These are phyloP conservation scores for Aspergillus fischeri DNA, from an alignment of 2,329 filamentous ascomycete species.

Conservation along the genomic window DNA sequence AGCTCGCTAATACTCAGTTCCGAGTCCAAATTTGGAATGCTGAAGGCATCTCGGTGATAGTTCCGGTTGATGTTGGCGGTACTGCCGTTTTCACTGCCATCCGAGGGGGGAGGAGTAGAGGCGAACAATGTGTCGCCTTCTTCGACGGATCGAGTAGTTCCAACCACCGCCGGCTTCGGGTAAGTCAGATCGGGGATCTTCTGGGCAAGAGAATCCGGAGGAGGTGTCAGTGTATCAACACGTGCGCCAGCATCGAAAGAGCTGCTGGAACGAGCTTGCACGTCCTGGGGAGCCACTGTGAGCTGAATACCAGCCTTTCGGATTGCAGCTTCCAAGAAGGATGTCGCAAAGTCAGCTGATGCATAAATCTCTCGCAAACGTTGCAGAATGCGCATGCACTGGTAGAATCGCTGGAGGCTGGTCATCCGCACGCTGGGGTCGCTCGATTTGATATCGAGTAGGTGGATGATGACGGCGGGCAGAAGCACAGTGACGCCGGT, in stretches of 20 bases:
- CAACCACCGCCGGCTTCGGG: constrained; percentile 22
- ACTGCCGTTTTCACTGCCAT: constrained; percentile 42
- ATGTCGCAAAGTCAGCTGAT: constrained; percentile 92
- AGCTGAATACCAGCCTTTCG: constrained; percentile 79
- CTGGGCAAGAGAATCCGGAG: constrained; percentile 38
- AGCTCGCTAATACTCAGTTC: constrained; percentile 39
- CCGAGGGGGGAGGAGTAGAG: constrained; percentile 40
- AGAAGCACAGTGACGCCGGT: constrained; percentile 87
- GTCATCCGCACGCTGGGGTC: constrained; percentile 66
- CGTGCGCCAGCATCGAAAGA: constrained; percentile 20
- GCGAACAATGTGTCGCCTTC: constrained; percentile 27
- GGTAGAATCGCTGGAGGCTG: constrained; percentile 76
- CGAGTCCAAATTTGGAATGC: constrained; percentile 26
- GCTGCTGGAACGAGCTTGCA: constrained; percentile 19
- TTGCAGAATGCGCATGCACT: constrained; percentile 90
- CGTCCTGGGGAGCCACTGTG: constrained; percentile 42
- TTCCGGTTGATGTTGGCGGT: constrained; percentile 35
- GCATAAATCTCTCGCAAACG: constrained; percentile 84
- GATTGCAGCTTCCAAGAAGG: constrained; percentile 88
- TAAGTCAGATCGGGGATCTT: constrained; percentile 39
- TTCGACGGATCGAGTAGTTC: constrained; percentile 16
- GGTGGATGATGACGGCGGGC: constrained; percentile 88
- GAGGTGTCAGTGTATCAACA: constrained; percentile 35
- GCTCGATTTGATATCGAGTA: constrained; percentile 85
- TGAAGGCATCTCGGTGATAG: constrained; percentile 24